Evolutionary conservation across 2,329 filamentous ascomycete species (phyloP).

Genomic region (Cercospora canescens): DNA sequence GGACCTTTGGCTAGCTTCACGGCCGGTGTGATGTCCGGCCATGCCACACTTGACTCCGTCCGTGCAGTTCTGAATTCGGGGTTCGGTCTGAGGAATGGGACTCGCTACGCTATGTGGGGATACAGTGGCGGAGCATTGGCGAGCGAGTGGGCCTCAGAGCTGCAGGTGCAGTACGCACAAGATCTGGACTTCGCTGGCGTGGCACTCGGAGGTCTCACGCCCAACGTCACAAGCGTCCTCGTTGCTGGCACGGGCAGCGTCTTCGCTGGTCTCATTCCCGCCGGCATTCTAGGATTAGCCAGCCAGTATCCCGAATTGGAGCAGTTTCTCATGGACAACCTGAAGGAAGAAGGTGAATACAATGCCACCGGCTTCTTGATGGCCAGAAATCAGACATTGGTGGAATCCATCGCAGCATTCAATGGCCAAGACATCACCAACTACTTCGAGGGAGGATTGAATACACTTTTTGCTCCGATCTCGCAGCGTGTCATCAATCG

Average conservation of each 20-base stretch:
- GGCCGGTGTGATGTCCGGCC: constrained; percentile 44
- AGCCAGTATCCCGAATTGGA: constrained; percentile 38
- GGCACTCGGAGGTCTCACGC: constrained; percentile 51
- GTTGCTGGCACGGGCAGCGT: constrained; percentile 34
- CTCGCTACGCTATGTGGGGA: constrained; percentile 47
- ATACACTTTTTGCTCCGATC: constrained; percentile 26
- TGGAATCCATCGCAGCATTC: constrained; percentile 33
- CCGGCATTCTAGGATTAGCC: constrained; percentile 37
- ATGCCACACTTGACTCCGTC: constrained; percentile 47
- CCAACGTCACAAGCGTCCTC: constrained; percentile 44
- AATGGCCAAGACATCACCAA: constrained; percentile 39
- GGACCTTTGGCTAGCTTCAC: constrained; percentile 45
- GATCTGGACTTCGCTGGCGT: constrained; percentile 52
- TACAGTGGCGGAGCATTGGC: constrained; percentile 59
- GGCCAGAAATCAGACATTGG: constrained; percentile 29
- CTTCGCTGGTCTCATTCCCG: constrained; percentile 36
- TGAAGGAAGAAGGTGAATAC: constrained; percentile 34
- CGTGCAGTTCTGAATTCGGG: constrained; percentile 41
- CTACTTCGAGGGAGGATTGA: constrained; percentile 45
- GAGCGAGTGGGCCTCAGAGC: constrained; percentile 54
- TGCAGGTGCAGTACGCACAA: constrained; percentile 55
- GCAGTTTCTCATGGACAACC: constrained; percentile 28
- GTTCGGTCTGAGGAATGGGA: constrained; percentile 24
- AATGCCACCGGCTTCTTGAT: constrained; percentile 39
- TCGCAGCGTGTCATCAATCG: constrained; percentile 32